A percentile compares a stretch with the other conserved stretches of the same genome.
Evolutionary conservation across 768 basidiomycete species (phyloP).

Genomic region (Cystofilobasidium ferigula): DNA sequence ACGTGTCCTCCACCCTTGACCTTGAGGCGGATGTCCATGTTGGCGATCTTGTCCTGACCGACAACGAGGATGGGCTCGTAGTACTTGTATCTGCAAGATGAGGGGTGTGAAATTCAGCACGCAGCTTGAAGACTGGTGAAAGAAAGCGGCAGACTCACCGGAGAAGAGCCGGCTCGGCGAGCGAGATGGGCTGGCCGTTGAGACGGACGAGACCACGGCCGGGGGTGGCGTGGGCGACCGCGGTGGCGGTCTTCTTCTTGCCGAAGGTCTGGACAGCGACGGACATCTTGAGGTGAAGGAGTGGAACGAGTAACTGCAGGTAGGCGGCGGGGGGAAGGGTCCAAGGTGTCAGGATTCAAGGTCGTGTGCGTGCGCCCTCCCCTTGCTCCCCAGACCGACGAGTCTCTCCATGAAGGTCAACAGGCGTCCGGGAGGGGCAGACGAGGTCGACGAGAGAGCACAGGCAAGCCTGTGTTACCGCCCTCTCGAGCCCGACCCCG

Average conservation of each 20-base stretch:
- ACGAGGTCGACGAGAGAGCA: too few relatives aligned
- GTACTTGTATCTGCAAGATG: constrained; percentile 57
- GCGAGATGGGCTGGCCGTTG: constrained; percentile 91
- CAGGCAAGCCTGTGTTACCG: too few relatives aligned
- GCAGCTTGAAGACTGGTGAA: background rate
- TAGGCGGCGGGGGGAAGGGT: background rate
- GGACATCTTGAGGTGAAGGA: constrained; percentile 34
- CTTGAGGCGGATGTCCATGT: constrained; percentile 90
- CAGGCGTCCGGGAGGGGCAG: too few relatives aligned
- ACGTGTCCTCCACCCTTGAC: constrained; percentile 99
- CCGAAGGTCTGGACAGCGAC: constrained; percentile 93
- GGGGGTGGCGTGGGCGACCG: constrained; percentile 92
- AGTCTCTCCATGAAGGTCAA: too few relatives aligned
- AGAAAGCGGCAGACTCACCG: constrained; percentile 40
- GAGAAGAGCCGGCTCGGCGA: constrained; percentile 78
- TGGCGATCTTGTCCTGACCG: constrained; percentile 74
- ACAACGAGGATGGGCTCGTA: constrained; percentile 94
- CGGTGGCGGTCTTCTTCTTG: constrained; percentile 99
- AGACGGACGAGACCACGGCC: constrained; percentile 93
- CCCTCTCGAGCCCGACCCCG: too few relatives aligned
- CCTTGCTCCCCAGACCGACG: background rate
- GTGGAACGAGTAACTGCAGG: constrained; percentile 3
- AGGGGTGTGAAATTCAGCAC: background rate
- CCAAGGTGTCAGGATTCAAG: background rate
- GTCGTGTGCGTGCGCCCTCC: background rate